phyloP scores from a whole-genome alignment of 208 protist species.

The Angomonas ambiguus region DNA sequence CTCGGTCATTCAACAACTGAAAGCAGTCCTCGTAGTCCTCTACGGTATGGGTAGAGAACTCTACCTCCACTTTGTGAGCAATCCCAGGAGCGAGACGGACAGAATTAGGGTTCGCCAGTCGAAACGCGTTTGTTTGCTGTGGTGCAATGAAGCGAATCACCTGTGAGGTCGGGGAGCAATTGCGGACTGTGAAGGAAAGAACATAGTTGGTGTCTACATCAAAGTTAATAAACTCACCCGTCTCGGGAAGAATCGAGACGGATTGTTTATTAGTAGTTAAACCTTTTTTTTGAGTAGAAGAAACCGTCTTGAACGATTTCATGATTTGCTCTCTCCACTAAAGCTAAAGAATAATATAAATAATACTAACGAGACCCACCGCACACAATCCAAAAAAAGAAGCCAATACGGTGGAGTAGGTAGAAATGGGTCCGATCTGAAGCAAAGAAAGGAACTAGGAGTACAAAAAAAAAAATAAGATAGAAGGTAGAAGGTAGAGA shows the following conservation, averaged over 20 bases:
- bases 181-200: conserved; percentile 78
- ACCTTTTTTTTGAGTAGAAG: background rate
- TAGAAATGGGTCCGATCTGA: background rate
- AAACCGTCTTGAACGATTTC: background rate
- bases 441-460: background rate
- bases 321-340: background rate
- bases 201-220: conserved; percentile 85
- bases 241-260: conserved; percentile 14
- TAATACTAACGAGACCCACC: background rate
- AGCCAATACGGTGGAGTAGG: too few species aligned
- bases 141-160: conserved; percentile 76
- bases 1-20: conserved; percentile 62
- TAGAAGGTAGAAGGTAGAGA: background rate
- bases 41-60: conserved; percentile 70
- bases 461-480: background rate
- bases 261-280: background rate
- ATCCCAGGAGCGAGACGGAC: conserved; percentile 72
- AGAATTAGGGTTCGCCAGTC: conserved; percentile 54
- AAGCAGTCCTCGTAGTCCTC: conserved; percentile 76
- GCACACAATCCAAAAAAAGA: background rate
- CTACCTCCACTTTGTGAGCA: conserved; percentile 67
- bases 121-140: conserved; percentile 44
- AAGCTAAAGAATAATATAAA: background rate
- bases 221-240: conserved; percentile 81
- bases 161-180: conserved; percentile 49